Evolutionary conservation across 352 stramenopile genomes (phyloP), one percentile per base, ranked within the genome.

Genomic region (Globisporangium parvum): DNA sequence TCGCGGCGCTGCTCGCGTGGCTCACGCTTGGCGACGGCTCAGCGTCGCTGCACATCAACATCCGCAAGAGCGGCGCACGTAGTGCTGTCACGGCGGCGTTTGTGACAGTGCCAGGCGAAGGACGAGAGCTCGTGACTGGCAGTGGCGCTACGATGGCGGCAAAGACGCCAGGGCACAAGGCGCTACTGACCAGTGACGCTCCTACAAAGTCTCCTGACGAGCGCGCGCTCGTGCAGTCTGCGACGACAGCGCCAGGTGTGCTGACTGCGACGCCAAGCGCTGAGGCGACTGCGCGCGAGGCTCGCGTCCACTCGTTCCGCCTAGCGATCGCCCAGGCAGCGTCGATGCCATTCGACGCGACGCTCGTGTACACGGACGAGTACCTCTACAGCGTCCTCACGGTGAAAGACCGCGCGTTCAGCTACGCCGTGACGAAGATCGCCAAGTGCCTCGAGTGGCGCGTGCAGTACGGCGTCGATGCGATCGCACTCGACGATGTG

Each of bases 401-500:
- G 6, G 77, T 86, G n/a, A 77, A 79, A 57, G 79, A 81, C 44
- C 77, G 77, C 26, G 60, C 75, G 28, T 84, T 85, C 52, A 62
- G 60, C 9, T 84, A 88, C 45, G 77, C 77, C 0, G 77, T 84
- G 26, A 76, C 71, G 12, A 88, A 88, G 51, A 80, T 88, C 51
- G 63, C 62, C 28, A 69, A 68, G 46, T 78, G 75, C 28, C 54
- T 88, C 20, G 65, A 76, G 24, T 88, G 77, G 77, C 63, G 77
- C 6, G 57, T 56, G 6, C 55, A 53, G 47, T 88, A 84, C 46
- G 55, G 70, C 14, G 73, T 82, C n/a, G 63, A 80, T 18, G 37
- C 28, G 24, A 67, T 74, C 41, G 55, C 56, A 5, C 63, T 77
- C 31, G 64, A 73, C 8, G 65, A 83, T 3, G 71, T 86, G 6